These are phyloP conservation scores for Dipodascus albidus DNA, from an alignment of 805 yeast species.

Conservation along the genomic window DNA sequence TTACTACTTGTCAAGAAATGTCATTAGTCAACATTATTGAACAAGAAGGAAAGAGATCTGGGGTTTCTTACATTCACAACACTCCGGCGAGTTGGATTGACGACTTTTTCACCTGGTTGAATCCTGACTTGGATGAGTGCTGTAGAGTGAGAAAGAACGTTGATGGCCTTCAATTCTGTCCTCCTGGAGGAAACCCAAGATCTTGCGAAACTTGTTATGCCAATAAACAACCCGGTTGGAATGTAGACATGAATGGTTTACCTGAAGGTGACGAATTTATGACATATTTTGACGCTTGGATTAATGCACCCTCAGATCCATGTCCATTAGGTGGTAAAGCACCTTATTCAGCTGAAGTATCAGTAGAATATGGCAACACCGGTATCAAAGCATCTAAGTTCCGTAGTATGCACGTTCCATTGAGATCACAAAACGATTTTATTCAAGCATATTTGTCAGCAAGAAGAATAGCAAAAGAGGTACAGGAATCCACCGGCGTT, in stretches of 20 bases:
- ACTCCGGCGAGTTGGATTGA: constrained; percentile 92
- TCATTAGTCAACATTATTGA: constrained; percentile 75
- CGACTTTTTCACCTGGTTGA: constrained; percentile 76
- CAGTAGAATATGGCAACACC: constrained; percentile 29
- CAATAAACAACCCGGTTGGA: constrained; percentile 50
- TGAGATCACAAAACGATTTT: constrained; percentile 74
- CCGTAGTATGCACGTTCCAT: constrained; percentile 67
- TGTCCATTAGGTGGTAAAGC: constrained; percentile 96
- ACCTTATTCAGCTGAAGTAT: constrained; percentile 59
- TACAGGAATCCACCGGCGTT: constrained; percentile 28
- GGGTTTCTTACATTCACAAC: constrained; percentile 55
- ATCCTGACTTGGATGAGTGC: constrained; percentile 79
- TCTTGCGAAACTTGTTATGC: constrained; percentile 65
- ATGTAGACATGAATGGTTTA: constrained; percentile 66
- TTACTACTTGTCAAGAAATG: constrained; percentile 67
- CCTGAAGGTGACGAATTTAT: constrained; percentile 69
- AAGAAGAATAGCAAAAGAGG: constrained; percentile 48
- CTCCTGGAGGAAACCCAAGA: constrained; percentile 54
- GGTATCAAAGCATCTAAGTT: constrained; percentile 50
- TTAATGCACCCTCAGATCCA: constrained; percentile 69
- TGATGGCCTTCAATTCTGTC: constrained; percentile 44
- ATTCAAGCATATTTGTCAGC: constrained; percentile 71
- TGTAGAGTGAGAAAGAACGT: constrained; percentile 55
- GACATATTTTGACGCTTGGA: constrained; percentile 70
- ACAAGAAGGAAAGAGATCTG: constrained; percentile 65